Base-by-base conservation (phyloP, 1,284 basidiomycete genomes). In the Sanguinoderma infundibulare region DNA sequence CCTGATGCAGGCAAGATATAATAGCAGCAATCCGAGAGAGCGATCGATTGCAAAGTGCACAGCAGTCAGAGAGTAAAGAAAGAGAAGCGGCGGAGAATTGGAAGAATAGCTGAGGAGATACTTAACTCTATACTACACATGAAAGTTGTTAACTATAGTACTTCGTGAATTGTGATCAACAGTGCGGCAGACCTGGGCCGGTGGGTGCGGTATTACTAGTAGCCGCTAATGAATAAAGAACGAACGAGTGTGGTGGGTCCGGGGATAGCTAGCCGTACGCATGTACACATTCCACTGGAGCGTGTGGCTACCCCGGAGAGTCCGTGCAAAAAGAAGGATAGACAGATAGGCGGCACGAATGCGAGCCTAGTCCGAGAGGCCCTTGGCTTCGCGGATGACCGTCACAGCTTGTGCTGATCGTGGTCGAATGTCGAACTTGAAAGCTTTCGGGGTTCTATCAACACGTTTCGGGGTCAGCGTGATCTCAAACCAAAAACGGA, bases 341-440 rank as follows among this genome's bases (percentile, higher is more conserved):
- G 30, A 17, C 15, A 15, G 20, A 50, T 50, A n/a, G 28, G 3
- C 32, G 20, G 7, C 4, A 15, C 30, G 20, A 34, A 22, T 35
- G n/a, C 34, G 9, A 20, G 24, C 32, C 59, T 53, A 66, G 49
- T 66, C 65, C 50, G 51, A 52, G 39, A 66, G 60, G 55, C 65
- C 65, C 60, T 62, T 63, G 14, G 68, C 67, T 56, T 68, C 63
- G 49, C 69, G 66, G 51, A 73, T 60, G 39, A 71, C 55, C 58
- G 60, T 64, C 56, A 72, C 67, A 9, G 71, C 69, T 40, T 70
- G 69, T 53, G 67, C 63, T 17, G 72, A 73, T 34, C 73, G 63
- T 34, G 73, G 73, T 3, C 70, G 68, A 55, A 74, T 68, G 46
- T 70, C 71, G 62, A 64, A 70, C 64, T 69, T 66, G 69, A 73